Evolutionary conservation across 495 filamentous ascomycete species (phyloP).

Genomic region (Talaromyces borbonicus): DNA sequence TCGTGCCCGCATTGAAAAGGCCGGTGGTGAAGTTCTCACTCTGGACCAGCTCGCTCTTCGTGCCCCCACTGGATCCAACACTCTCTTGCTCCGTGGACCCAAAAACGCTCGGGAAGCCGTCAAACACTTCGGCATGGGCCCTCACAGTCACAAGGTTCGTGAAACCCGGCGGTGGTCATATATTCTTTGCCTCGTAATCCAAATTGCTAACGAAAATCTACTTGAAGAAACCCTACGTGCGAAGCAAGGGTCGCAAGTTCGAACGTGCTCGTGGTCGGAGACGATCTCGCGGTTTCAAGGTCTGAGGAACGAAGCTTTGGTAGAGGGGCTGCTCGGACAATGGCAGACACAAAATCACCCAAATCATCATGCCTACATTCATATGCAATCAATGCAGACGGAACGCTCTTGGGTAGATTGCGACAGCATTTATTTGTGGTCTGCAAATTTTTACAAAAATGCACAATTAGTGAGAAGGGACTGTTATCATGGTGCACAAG

Average conservation of each 20-base stretch:
- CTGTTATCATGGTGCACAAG: slow-evolving; percentile 1
- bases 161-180: neutral
- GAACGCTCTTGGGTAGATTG: neutral
- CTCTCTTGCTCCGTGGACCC: slow-evolving; percentile 85
- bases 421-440: neutral
- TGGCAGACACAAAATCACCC: neutral
- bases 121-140: slow-evolving; percentile 98
- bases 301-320: slow-evolving; percentile 44
- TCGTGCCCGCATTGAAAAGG: slow-evolving; percentile 81
- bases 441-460: neutral
- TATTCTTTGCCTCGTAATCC: slow-evolving; percentile 14
- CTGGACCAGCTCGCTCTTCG: slow-evolving; percentile 92
- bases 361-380: neutral
- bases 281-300: slow-evolving; percentile 96
- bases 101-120: slow-evolving; percentile 96
- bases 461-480: slow-evolving; percentile 3
- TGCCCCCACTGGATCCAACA: slow-evolving; percentile 88
- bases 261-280: slow-evolving; percentile 96
- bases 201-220: slow-evolving; percentile 8
- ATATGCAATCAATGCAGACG: neutral
- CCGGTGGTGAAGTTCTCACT: slow-evolving; percentile 88
- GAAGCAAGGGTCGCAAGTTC: slow-evolving; percentile 99
- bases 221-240: slow-evolving; percentile 93
- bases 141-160: slow-evolving; percentile 90
- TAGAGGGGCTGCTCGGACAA: slow-evolving; percentile 4